A percentile compares a stretch with the other conserved stretches of the same genome.
Evolutionary conservation across 2,329 filamentous ascomycete species (phyloP).

Genomic region (Nemania bipapillata): DNA sequence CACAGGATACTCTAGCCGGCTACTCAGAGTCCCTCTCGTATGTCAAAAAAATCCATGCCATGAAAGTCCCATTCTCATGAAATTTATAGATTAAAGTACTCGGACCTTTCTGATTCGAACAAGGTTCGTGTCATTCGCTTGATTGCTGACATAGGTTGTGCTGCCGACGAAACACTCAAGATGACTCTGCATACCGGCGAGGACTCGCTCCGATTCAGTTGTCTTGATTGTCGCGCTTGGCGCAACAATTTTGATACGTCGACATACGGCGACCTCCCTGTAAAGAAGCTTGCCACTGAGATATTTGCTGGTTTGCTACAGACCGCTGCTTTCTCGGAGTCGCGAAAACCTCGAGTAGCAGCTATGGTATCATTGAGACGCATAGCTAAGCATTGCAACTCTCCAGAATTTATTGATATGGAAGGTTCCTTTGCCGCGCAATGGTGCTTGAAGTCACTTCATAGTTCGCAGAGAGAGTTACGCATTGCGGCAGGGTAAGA

Average conservation of each 20-base stretch:
- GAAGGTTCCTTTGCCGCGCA: slow-evolving; percentile 75
- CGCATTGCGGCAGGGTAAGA: slow-evolving; percentile 79
- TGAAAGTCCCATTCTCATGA: slow-evolving; percentile 43
- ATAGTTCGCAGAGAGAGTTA: slow-evolving; percentile 85
- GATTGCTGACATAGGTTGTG: slow-evolving; percentile 69
- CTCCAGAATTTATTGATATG: slow-evolving; percentile 71
- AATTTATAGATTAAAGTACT: slow-evolving; percentile 56
- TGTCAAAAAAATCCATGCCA: slow-evolving; percentile 46
- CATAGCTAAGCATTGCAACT: slow-evolving; percentile 73
- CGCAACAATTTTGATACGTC: slow-evolving; percentile 17
- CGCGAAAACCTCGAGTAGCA: slow-evolving; percentile 71
- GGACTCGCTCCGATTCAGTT: slow-evolving; percentile 35
- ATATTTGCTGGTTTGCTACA: slow-evolving; percentile 62
- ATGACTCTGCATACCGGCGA: slow-evolving; percentile 29
- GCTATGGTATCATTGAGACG: slow-evolving; percentile 78
- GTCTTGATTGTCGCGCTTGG: slow-evolving; percentile 42
- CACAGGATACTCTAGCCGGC: slow-evolving; percentile 44
- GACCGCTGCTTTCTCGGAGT: slow-evolving; percentile 60
- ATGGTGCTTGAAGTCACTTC: slow-evolving; percentile 82
- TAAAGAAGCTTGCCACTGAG: slow-evolving; percentile 55
- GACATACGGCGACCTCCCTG: slow-evolving; percentile 40
- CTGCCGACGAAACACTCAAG: slow-evolving; percentile 60
- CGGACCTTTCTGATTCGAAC: slow-evolving; percentile 59
- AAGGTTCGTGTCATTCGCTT: slow-evolving; percentile 65
- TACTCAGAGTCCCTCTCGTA: slow-evolving; percentile 60